Evolutionary conservation across 768 basidiomycete genomes (phyloP), one percentile per base, ranked within the genome.

Genomic region (Holtermanniella nyarrowii): DNA sequence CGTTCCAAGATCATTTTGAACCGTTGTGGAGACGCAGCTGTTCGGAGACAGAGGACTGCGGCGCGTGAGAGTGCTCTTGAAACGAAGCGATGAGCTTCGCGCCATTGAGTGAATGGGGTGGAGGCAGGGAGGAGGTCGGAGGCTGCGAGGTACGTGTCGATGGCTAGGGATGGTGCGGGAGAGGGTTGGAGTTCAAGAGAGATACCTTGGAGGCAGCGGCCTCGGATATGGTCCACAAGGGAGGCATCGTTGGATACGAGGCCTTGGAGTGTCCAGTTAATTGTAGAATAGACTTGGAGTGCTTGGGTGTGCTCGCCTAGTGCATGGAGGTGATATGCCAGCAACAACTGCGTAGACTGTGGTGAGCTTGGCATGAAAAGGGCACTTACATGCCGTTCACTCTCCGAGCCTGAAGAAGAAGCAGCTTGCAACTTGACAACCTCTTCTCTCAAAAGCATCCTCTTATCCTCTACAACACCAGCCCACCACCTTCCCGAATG

Each of bases 41-140:
- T 71, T 13, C 77, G 76, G 2, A 86, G 74, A 14, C 81, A 78
- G 0, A 88, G 70, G 1, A 85, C 73, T 41, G 86, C 77, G 1
- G 82, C 82, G n/a, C 90, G 79, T 75, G 85, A 85, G n/a, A 90
- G 74, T 21, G 87, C 76, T 18, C 82, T 77, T 60, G 93, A 88
- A 2, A 80, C 76, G 85, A 86, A 90, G 46, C 88, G 77, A 77
- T 87, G 89, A 10, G 91, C 76, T 61, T 96, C 90, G 5, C 84
- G 83, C 50, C 85, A 81, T 43, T 81, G 76, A 2, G 78, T 72
- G 42, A 76, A 76, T 25, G 21, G 46, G 27, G 42, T 46, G 46
- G 47, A 11, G 27, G 48, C 18, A 10, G 50, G 40, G 20, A 69
- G 52, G 11, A 70, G 46, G 7, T 56, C 50, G 21, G 65, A 49